Evolutionary conservation across 169 alveolate genomes (phyloP).

Genomic region (Babesia ovata): DNA sequence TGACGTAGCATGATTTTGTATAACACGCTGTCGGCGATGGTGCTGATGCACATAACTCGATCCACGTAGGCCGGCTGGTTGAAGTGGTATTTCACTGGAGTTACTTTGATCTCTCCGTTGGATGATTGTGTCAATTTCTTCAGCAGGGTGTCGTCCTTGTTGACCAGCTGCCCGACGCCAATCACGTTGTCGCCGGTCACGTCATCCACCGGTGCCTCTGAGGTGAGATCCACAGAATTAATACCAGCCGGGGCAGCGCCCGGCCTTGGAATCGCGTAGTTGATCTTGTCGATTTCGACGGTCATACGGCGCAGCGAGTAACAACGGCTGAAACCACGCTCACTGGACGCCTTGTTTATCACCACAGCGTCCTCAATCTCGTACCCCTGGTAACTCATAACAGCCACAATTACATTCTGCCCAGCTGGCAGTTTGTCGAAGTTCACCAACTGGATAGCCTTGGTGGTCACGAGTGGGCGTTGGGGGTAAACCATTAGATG

Average conservation of each 20-base stretch:
- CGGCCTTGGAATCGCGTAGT: constrained; percentile 30
- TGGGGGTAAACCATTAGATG: constrained; percentile 96
- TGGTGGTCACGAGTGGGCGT: constrained; percentile 96
- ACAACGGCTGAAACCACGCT: constrained; percentile 98
- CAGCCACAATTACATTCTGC: constrained; percentile 98
- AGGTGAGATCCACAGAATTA: neutral
- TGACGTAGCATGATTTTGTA: constrained; percentile 92
- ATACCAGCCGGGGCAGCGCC: neutral
- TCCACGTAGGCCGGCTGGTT: constrained; percentile 89
- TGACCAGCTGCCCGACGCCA: constrained; percentile 68
- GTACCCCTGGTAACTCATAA: constrained; percentile 98
- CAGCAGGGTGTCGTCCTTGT: constrained; percentile 85
- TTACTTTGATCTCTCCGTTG: constrained; percentile 48
- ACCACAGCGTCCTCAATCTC: constrained; percentile 99
- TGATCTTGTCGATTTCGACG: constrained; percentile 80
- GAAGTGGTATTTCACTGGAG: constrained; percentile 70
- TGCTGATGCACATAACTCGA: constrained; percentile 92
- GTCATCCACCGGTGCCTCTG: constrained; percentile 25
- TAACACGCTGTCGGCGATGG: constrained; percentile 87
- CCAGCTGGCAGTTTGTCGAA: constrained; percentile 99
- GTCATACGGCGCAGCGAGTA: constrained; percentile 78
- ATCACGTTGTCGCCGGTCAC: constrained; percentile 53
- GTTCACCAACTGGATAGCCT: constrained; percentile 94
- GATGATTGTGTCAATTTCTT: constrained; percentile 85
- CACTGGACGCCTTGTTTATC: constrained; percentile 95